These are phyloP conservation scores for Trametes punicea DNA, from an alignment of 768 basidiomycete species.

Conservation along the genomic window DNA sequence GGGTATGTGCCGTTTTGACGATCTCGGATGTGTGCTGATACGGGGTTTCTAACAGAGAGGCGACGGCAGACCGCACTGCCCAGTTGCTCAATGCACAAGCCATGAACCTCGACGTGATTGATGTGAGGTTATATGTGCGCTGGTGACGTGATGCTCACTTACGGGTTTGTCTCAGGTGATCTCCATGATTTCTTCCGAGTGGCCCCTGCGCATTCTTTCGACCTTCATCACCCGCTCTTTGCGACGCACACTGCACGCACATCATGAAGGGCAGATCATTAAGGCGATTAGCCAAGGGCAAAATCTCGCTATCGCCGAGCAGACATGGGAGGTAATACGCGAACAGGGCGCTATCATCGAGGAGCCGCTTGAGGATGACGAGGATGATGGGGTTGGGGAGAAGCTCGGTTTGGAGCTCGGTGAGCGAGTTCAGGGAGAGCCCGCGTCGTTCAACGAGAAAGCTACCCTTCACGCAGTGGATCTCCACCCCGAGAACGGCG, in stretches of 20 bases:
- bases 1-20: constrained; percentile 46
- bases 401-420: constrained; percentile 17
- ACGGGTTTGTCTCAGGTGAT: constrained; percentile 46
- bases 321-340: constrained; percentile 51
- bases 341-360: constrained; percentile 69
- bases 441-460: constrained; percentile 28
- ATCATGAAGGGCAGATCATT: constrained; percentile 69
- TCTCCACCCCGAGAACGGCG: not conserved
- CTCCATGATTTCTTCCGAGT: constrained; percentile 63
- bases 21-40: not conserved
- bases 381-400: constrained; percentile 31
- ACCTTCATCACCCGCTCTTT: constrained; percentile 80
- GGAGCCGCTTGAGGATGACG: constrained; percentile 48
- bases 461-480: constrained; percentile 2
- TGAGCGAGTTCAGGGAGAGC: constrained; percentile 20
- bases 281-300: constrained; percentile 77
- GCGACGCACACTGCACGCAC: constrained; percentile 66
- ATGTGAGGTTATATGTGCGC: constrained; percentile 48
- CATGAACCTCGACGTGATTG: constrained; percentile 68
- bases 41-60: constrained; percentile 38
- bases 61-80: constrained; percentile 56
- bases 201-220: constrained; percentile 71
- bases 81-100: constrained; percentile 78
- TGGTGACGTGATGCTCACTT: not conserved
- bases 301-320: constrained; percentile 69